Evolutionary conservation across 805 yeast genomes (phyloP), one percentile per base, ranked within the genome.

Genomic region (Yamadazyma nakazawae): DNA sequence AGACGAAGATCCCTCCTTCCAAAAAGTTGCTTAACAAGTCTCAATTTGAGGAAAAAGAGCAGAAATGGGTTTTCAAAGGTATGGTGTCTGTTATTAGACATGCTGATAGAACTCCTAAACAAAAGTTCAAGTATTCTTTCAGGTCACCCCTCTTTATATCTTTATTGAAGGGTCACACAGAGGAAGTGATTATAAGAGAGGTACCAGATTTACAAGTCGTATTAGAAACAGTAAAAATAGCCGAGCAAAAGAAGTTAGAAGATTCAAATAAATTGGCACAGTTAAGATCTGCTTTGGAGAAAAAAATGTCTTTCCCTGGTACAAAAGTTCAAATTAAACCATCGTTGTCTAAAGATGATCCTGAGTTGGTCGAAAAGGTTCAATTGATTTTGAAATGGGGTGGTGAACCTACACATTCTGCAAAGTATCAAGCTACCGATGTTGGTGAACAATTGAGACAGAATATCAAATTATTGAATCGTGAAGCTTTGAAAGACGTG

Each of bases 401-500:
- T 57, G 99, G 99, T 53, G 99, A 94, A 66, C 97, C 99, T 5
- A 94, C 99, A 1, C 99, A 94, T 64, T 90, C 97, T 10, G 97
- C 98, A 2, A 80, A 84, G 52, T 87, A 89, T 63, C 99, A 94
- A 68, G 96, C 97, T 1, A 79, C 84, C 25, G 99, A 94, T 65
- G 80, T 94, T 16, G 99, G 99, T 44, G 98, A 92, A 61, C 97
- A 91, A 66, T 78, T 87, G 70, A 82, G 99, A 59, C 96, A 92
- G 62, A 96, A 94, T 64, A 79, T 90, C 56, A 84, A 88, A 60
- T 75, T 94, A 49, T 74, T 94, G 61, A 94, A 94, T 66, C 82
- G 86, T 52, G 85, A 84, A 34, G 89, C 94, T 8, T 74, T 94
- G 58, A 82, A 88, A 34, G 88, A 92, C 59, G 92, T 92, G 34